Evolutionary conservation across 2,329 filamentous ascomycete species (phyloP), one percentile per base, ranked within the genome.

Genomic region (Tolypocladium sp.): DNA sequence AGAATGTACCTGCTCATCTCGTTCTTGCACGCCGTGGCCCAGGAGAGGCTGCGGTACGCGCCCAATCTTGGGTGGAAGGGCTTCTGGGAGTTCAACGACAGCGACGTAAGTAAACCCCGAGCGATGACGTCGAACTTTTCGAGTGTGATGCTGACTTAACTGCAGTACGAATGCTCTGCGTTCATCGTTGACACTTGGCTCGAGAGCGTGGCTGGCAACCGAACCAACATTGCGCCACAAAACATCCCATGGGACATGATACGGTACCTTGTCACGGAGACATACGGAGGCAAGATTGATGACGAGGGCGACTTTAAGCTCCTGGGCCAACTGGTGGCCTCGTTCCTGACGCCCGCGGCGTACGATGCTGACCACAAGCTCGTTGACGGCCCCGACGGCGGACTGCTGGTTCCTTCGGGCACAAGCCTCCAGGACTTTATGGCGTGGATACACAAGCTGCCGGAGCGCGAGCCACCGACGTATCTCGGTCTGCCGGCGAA

Each of bases 81-180:
- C 58, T 96, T 97, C 82, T 99, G 95, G 94, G 95, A 99, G 75
- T 99, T 99, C 75, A 99, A 99, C 71, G 95, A 99, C 74, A 96
- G 92, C 67, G 94, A 99, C 76, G 91, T 95, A 84, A 89, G 90
- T 87, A 65, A n/a, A 6, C 38, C 27, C 37, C 6, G 13, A 17
- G 27, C 27, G 17, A 35, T 3, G 49, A n/a, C 1, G 30, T 12
- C 2, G 30, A 35, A 2, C 4, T 15, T 1, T 15, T 6, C 8
- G 49, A 35, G 27, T 10, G 49, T 2, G 52, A 61, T 60, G 55
- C 58, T 64, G 57, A 62, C 63, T 46, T 35, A 17, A 52, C 38
- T 42, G 51, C 58, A 94, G 90, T 97, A 97, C 74, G 93, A 99
- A 82, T 99, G 94, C 76, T 96, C 90, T 53, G 91, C 91, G 58